Percentiles rank a stretch among this genome's conserved stretches.
Evolutionary conservation across 768 basidiomycete species (phyloP).

Genomic region (Macrolepiota dolichaula): DNA sequence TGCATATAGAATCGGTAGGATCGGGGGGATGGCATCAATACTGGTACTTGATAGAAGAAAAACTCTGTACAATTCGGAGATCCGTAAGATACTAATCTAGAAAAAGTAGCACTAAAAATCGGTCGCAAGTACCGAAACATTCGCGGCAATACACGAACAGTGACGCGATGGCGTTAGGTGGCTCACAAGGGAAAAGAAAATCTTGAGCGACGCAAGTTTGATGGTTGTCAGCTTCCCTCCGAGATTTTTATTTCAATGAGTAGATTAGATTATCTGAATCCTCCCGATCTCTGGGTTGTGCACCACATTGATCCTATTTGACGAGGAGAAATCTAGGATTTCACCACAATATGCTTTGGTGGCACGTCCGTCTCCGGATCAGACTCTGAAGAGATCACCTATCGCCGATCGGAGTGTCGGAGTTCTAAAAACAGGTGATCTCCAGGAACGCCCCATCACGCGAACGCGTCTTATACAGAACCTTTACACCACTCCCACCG

Average conservation of each 20-base stretch:
- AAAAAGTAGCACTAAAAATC: background rate
- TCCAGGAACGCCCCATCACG: background rate
- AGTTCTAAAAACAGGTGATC: conserved; percentile 3
- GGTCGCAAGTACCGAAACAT: background rate
- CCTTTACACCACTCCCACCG: background rate
- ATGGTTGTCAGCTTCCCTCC: background rate
- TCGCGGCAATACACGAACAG: background rate
- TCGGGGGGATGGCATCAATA: no score
- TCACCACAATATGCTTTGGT: background rate
- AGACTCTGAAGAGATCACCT: background rate
- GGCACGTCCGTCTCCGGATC: background rate
- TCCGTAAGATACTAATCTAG: no score
- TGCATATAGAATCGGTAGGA: no score
- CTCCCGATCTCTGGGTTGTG: background rate
- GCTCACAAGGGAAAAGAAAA: background rate
- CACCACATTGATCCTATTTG: background rate
- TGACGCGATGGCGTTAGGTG: background rate
- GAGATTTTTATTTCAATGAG: background rate
- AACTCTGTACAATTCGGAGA: no score
- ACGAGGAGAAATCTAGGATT: conserved; percentile 6
- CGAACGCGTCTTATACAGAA: background rate
- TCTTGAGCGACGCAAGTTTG: background rate
- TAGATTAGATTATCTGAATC: background rate
- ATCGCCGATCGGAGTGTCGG: conserved; percentile 6
- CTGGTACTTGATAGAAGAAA: no score